These are phyloP conservation scores for Salix suchowensis DNA, from an alignment of 345 rosid genomes.

Conservation along the genomic window DNA sequence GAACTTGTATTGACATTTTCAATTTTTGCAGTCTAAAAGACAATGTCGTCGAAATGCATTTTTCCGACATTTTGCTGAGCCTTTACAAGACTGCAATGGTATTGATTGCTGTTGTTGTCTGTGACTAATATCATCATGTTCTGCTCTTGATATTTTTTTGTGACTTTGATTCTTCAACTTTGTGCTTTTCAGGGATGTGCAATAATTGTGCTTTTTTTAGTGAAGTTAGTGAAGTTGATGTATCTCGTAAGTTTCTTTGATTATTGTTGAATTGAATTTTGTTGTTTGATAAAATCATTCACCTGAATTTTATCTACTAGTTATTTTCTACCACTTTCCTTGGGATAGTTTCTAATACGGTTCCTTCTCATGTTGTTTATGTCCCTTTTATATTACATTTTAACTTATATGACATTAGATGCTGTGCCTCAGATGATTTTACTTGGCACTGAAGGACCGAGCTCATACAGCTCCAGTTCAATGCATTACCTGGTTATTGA, in stretches of 20 bases:
- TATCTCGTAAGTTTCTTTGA: conserved; percentile 49
- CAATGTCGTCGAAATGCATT: conserved; percentile 79
- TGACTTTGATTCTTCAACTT: background rate
- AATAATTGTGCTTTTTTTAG: conserved; percentile 75
- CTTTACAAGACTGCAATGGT: conserved; percentile 89
- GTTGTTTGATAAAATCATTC: too few species aligned
- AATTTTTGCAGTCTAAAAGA: conserved; percentile 55
- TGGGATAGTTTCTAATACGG: background rate
- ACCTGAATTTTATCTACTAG: background rate
- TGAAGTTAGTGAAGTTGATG: conserved; percentile 69
- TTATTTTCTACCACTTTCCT: background rate
- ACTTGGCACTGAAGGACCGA: background rate
- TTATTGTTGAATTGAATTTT: background rate
- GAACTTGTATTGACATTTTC: background rate
- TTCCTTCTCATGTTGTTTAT: background rate
- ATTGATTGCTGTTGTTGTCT: conserved; percentile 9
- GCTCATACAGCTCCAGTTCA: background rate
- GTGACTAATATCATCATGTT: background rate
- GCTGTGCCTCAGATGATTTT: background rate
- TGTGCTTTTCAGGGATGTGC: conserved; percentile 70
- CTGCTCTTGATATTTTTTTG: background rate
- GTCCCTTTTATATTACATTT: background rate
- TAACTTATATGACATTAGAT: background rate
- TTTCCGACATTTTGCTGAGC: conserved; percentile 84
- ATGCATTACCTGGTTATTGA: background rate